Percentiles rank a stretch among this genome's conserved stretches.
phyloP scores from a whole-genome alignment of 2,329 filamentous ascomycete species.

The Pezicula radicicola region DNA sequence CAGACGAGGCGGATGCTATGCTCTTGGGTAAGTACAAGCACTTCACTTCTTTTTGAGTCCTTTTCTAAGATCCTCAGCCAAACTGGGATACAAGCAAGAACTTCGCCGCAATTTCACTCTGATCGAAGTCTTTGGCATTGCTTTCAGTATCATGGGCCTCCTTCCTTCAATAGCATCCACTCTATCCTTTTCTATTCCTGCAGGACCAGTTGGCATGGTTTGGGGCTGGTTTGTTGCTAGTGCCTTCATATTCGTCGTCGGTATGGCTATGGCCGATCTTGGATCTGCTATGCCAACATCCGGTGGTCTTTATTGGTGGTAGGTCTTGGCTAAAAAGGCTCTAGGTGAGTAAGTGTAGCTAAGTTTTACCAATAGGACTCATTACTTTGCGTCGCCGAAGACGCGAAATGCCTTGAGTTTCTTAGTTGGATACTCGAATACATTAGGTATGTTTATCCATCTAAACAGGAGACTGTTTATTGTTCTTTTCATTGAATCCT shows the following conservation, averaged over 20 bases:
- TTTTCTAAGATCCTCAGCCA: constrained; percentile 10
- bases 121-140: constrained; percentile 59
- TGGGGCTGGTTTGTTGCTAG: constrained; percentile 61
- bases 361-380: constrained; percentile 41
- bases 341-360: background rate
- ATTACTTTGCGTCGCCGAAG: constrained; percentile 53
- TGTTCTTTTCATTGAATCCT: background rate
- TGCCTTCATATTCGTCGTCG: constrained; percentile 55
- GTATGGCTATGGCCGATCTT: constrained; percentile 54
- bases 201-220: constrained; percentile 58
- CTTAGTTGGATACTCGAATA: constrained; percentile 59
- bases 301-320: constrained; percentile 52
- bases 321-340: background rate
- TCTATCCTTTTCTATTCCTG: constrained; percentile 54
- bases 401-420: constrained; percentile 57
- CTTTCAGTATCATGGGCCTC: constrained; percentile 59
- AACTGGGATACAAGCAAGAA: constrained; percentile 49
- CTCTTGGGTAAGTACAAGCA: constrained; percentile 23
- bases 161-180: constrained; percentile 59
- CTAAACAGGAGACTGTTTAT: background rate
- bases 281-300: constrained; percentile 55
- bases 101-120: constrained; percentile 58
- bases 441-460: constrained; percentile 42
- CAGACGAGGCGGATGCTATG: constrained; percentile 28
- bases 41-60: background rate